Percentiles rank a stretch among this genome's conserved stretches.
These are phyloP conservation scores for Multifurca ochricompacta DNA, from an alignment of 768 basidiomycete species.

Conservation along the genomic window DNA sequence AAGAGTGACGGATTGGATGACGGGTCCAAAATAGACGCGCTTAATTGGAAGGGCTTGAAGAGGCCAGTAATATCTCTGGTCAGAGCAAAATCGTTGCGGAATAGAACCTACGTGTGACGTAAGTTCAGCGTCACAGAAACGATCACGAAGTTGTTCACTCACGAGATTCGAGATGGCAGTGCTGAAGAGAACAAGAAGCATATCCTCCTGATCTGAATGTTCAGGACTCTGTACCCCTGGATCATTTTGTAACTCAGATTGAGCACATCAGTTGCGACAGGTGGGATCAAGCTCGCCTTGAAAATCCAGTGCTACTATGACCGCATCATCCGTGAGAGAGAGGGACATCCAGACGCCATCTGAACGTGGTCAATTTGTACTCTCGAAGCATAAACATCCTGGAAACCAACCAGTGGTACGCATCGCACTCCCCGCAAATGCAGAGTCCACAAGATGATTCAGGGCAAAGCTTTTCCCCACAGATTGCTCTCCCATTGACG, in stretches of 20 bases:
- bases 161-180: constrained; percentile 59
- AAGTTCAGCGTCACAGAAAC: not conserved
- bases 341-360: constrained; percentile 66
- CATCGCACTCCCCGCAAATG: constrained; percentile 61
- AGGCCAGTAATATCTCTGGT: constrained; percentile 53
- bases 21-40: constrained; percentile 50
- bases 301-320: constrained; percentile 57
- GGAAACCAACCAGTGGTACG: constrained; percentile 39
- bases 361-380: constrained; percentile 1
- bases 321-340: constrained; percentile 46
- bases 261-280: too few species aligned
- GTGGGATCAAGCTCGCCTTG: constrained; percentile 35
- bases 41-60: constrained; percentile 56
- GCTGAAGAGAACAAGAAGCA: constrained; percentile 55
- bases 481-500: constrained; percentile 63
- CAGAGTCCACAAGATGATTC: constrained; percentile 56
- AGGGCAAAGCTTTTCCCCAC: constrained; percentile 55
- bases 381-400: not conserved
- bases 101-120: constrained; percentile 41
- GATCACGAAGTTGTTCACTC: not conserved
- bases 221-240: constrained; percentile 61
- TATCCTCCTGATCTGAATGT: constrained; percentile 56
- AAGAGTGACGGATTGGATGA: constrained; percentile 51
- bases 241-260: not conserved
- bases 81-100: constrained; percentile 59